Evolutionary conservation across 306 rosid genomes (phyloP).

Genomic region (Luffa acutangula): DNA sequence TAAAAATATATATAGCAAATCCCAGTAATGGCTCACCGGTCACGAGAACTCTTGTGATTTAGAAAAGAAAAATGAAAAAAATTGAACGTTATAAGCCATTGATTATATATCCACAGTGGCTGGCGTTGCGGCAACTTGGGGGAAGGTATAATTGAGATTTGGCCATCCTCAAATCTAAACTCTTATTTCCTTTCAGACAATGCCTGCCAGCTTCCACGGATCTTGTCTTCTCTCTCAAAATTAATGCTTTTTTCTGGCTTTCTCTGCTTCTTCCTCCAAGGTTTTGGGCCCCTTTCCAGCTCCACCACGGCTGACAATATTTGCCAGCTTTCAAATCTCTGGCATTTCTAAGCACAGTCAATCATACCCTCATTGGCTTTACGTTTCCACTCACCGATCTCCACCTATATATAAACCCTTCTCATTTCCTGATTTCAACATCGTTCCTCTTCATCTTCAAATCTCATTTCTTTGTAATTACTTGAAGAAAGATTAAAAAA

Average conservation of each 20-base stretch:
- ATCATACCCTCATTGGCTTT: background rate
- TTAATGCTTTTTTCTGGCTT: background rate
- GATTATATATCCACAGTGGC: background rate
- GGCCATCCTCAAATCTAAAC: background rate
- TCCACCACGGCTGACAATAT: background rate
- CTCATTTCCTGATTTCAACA: background rate
- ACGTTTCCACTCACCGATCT: background rate
- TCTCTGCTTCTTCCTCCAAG: background rate
- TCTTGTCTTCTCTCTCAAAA: background rate
- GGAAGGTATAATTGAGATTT: background rate
- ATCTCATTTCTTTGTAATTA: background rate
- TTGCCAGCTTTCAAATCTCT: slow-evolving; percentile 6
- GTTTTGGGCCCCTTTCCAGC: background rate
- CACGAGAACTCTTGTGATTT: background rate
- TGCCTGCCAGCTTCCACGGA: background rate
- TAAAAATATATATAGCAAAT: background rate
- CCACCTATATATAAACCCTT: slow-evolving; percentile 12
- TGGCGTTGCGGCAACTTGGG: slow-evolving; percentile 1
- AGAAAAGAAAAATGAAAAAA: background rate
- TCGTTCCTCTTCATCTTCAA: background rate
- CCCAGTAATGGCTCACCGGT: background rate
- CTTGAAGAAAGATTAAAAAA: background rate
- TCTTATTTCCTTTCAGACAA: background rate
- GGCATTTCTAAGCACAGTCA: background rate
- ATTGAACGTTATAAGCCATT: background rate